Evolutionary conservation across 2,329 filamentous ascomycete genomes (phyloP).

Genomic region (Phaeosphaeriaceae sp.): DNA sequence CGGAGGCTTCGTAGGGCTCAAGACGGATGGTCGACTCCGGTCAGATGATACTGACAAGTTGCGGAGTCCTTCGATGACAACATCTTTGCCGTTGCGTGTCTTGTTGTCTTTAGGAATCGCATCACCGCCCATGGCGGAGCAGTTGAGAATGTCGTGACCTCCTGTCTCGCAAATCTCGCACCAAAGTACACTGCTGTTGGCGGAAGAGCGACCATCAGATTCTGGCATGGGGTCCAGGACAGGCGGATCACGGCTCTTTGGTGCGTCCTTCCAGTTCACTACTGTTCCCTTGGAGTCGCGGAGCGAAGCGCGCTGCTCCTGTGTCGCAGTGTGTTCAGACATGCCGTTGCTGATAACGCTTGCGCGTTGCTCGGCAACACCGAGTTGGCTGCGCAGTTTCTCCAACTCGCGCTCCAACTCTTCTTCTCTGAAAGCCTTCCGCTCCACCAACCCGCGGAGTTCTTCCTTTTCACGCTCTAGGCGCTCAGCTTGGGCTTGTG

Average conservation of each 20-base stretch:
- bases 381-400: slow-evolving; percentile 54
- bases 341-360: slow-evolving; percentile 62
- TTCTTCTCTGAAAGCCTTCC: slow-evolving; percentile 76
- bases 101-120: slow-evolving; percentile 27
- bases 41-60: slow-evolving; percentile 44
- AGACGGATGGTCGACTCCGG: slow-evolving; percentile 32
- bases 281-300: slow-evolving; percentile 73
- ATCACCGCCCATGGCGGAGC: slow-evolving; percentile 82
- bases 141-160: slow-evolving; percentile 93
- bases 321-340: slow-evolving; percentile 55
- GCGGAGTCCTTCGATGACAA: slow-evolving; percentile 40
- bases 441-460: slow-evolving; percentile 74
- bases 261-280: slow-evolving; percentile 59
- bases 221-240: slow-evolving; percentile 71
- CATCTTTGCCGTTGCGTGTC: slow-evolving; percentile 35
- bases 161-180: slow-evolving; percentile 95
- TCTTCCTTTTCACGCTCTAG: slow-evolving; percentile 83
- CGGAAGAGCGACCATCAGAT: slow-evolving; percentile 65
- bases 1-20: slow-evolving; percentile 42
- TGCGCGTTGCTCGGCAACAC: slow-evolving; percentile 54
- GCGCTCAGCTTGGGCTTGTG: slow-evolving; percentile 68
- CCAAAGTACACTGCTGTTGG: slow-evolving; percentile 77
- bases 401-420: slow-evolving; percentile 86
- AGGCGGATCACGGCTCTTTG: slow-evolving; percentile 44
- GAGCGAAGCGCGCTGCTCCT: slow-evolving; percentile 62